Conservation (phyloP, 2,329 filamentous ascomycete genomes). For the Grosmannia clavigera region DNA sequence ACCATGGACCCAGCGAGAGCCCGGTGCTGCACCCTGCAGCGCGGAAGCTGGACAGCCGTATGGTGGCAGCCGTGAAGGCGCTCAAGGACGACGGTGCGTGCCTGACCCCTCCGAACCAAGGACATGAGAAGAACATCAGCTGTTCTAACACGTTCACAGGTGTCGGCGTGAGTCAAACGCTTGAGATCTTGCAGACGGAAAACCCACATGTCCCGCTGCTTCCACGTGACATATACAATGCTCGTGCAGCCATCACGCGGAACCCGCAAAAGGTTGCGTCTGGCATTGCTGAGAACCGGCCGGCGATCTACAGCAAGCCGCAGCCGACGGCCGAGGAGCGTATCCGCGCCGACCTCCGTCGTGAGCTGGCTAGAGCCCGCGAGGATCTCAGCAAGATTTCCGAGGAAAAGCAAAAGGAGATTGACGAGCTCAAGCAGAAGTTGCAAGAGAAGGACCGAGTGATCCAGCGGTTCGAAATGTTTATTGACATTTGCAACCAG, state of each 20-base stretch:
- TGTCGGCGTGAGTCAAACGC: slow-evolving; percentile 52
- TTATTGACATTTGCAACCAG: slow-evolving; percentile 57
- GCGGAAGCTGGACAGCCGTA: slow-evolving; percentile 53
- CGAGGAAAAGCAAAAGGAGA: slow-evolving; percentile 43
- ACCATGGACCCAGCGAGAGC: slow-evolving; percentile 54
- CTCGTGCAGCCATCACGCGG: slow-evolving; percentile 52
- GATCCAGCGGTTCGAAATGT: slow-evolving; percentile 55
- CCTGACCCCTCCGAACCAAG: slow-evolving; percentile 3
- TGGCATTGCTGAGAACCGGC: slow-evolving; percentile 46
- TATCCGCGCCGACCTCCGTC: slow-evolving; percentile 47
- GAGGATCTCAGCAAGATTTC: slow-evolving; percentile 44
- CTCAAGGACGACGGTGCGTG: slow-evolving; percentile 52
- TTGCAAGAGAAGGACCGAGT: slow-evolving; percentile 51
- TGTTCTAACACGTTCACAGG: slow-evolving; percentile 27
- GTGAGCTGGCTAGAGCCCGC: slow-evolving; percentile 44
- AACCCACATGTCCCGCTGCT: slow-evolving; percentile 52
- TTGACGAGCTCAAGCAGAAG: slow-evolving; percentile 44
- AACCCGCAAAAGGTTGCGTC: slow-evolving; percentile 50
- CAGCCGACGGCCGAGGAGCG: slow-evolving; percentile 51
- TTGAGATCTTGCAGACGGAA: slow-evolving; percentile 51
- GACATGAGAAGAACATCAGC: not conserved
- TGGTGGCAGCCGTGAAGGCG: slow-evolving; percentile 54
- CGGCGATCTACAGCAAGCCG: slow-evolving; percentile 55
- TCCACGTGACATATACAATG: slow-evolving; percentile 55
- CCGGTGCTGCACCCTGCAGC: slow-evolving; percentile 54